phyloP scores from a whole-genome alignment of 2,329 filamentous ascomycete species.

The Cordyceps cateniannulata region DNA sequence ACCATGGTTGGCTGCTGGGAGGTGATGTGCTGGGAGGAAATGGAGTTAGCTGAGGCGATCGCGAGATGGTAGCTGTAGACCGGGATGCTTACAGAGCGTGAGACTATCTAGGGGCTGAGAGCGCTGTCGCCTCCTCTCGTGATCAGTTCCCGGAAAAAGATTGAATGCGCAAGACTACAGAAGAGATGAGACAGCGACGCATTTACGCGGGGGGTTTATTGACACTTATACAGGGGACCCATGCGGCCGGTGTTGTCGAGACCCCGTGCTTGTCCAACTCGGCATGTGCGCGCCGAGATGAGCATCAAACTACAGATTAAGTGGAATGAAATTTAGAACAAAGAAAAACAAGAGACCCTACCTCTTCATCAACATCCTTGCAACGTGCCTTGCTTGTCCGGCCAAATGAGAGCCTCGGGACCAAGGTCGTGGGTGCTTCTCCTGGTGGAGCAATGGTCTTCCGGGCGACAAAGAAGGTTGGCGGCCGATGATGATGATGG shows the following conservation, averaged over 20 bases:
- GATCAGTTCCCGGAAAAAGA: neutral
- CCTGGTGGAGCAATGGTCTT: neutral
- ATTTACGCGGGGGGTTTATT: neutral
- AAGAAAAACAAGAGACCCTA: neutral
- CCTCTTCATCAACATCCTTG: neutral
- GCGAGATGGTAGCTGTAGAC: neutral
- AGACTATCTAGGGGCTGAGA: neutral
- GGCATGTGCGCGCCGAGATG: neutral
- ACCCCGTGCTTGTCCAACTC: neutral
- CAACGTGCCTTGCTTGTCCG: neutral
- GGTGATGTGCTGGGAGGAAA: neutral
- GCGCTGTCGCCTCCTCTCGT: neutral
- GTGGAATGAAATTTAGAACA: neutral
- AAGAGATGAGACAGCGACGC: neutral
- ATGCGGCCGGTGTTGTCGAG: neutral
- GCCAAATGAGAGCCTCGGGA: slow-evolving; percentile 9
- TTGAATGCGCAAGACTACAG: neutral
- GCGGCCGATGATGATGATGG: neutral
- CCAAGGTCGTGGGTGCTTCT: slow-evolving; percentile 6
- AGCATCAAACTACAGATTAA: neutral
- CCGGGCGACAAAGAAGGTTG: neutral
- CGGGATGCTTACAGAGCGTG: neutral
- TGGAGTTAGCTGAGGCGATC: neutral
- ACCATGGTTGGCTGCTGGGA: neutral
- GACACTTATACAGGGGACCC: slow-evolving; percentile 6